Evolutionary conservation across 2,329 filamentous ascomycete species (phyloP).

Genomic region (Lachnellula willkommii): DNA sequence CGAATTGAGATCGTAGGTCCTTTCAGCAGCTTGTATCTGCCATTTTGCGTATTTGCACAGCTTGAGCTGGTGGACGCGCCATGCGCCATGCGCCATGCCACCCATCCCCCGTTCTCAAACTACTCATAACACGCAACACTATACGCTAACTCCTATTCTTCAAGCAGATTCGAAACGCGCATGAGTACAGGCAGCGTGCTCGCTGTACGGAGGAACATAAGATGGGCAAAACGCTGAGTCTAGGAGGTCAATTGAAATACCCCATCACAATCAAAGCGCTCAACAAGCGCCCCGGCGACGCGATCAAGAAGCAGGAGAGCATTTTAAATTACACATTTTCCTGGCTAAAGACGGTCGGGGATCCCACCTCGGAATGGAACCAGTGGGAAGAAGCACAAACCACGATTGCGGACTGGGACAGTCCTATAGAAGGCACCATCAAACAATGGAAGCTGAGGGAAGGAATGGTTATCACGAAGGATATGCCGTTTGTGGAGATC

Average conservation of each 20-base stretch:
- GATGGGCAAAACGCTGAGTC: slow-evolving; percentile 44
- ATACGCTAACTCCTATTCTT: slow-evolving; percentile 11
- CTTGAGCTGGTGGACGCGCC: slow-evolving; percentile 4
- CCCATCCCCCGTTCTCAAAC: neutral
- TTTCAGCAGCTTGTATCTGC: slow-evolving; percentile 28
- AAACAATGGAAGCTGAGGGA: slow-evolving; percentile 69
- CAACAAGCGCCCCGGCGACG: slow-evolving; percentile 68
- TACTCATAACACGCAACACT: neutral
- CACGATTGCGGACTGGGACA: slow-evolving; percentile 71
- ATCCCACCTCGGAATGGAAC: slow-evolving; percentile 46
- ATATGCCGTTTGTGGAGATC: slow-evolving; percentile 63
- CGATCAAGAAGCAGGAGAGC: slow-evolving; percentile 68
- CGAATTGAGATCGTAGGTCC: slow-evolving; percentile 30
- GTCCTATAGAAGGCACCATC: slow-evolving; percentile 74
- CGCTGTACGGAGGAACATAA: slow-evolving; percentile 27
- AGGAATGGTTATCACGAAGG: slow-evolving; percentile 57
- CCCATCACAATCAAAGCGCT: slow-evolving; percentile 89
- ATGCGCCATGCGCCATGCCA: neutral
- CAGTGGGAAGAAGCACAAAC: slow-evolving; percentile 63
- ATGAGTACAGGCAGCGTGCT: slow-evolving; percentile 27
- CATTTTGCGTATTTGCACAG: slow-evolving; percentile 17
- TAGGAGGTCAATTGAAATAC: slow-evolving; percentile 70
- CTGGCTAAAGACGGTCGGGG: slow-evolving; percentile 70
- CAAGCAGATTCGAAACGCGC: slow-evolving; percentile 19
- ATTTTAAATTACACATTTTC: slow-evolving; percentile 86